Percentiles rank a stretch among this genome's conserved stretches.
Evolutionary conservation across 1,284 basidiomycete genomes (phyloP).

Genomic region (Cutaneotrichosporon cutaneum): DNA sequence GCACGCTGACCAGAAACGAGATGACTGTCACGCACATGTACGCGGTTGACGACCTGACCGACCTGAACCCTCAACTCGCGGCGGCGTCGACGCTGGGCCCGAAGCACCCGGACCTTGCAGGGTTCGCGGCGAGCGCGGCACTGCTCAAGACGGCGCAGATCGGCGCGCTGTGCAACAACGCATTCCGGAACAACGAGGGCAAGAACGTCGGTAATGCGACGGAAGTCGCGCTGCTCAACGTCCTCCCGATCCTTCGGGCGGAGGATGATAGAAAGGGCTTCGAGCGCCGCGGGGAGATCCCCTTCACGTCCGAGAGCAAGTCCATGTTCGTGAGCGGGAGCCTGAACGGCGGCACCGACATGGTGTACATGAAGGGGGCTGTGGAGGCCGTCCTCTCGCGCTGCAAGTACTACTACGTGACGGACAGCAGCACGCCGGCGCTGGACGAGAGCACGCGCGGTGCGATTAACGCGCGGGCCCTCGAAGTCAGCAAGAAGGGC

Average conservation of each 20-base stretch:
- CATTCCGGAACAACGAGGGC: slow-evolving; percentile 68
- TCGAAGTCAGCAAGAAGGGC: slow-evolving; percentile 69
- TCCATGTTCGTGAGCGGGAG: slow-evolving; percentile 86
- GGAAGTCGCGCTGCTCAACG: slow-evolving; percentile 82
- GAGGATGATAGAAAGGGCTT: slow-evolving; percentile 71
- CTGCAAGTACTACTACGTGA: slow-evolving; percentile 83
- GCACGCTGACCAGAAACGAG: slow-evolving; percentile 94
- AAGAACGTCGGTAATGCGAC: slow-evolving; percentile 83
- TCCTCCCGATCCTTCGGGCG: slow-evolving; percentile 68
- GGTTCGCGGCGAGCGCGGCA: slow-evolving; percentile 49
- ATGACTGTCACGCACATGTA: slow-evolving; percentile 90
- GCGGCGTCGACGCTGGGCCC: slow-evolving; percentile 57
- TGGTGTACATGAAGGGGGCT: slow-evolving; percentile 89
- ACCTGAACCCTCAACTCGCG: slow-evolving; percentile 60
- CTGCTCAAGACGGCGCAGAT: slow-evolving; percentile 69
- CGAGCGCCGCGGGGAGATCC: slow-evolving; percentile 70
- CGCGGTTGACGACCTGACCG: slow-evolving; percentile 75
- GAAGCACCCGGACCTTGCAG: slow-evolving; percentile 58
- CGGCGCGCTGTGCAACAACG: slow-evolving; percentile 59
- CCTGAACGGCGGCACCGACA: slow-evolving; percentile 60
- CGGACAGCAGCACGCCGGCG: slow-evolving; percentile 74
- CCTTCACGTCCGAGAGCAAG: slow-evolving; percentile 91
- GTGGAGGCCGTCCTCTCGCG: slow-evolving; percentile 81
- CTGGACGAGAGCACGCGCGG: slow-evolving; percentile 68
- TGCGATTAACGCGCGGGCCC: slow-evolving; percentile 69